phyloP scores from a whole-genome alignment of 2,329 filamentous ascomycete species.

The Akanthomyces uredinophilus region DNA sequence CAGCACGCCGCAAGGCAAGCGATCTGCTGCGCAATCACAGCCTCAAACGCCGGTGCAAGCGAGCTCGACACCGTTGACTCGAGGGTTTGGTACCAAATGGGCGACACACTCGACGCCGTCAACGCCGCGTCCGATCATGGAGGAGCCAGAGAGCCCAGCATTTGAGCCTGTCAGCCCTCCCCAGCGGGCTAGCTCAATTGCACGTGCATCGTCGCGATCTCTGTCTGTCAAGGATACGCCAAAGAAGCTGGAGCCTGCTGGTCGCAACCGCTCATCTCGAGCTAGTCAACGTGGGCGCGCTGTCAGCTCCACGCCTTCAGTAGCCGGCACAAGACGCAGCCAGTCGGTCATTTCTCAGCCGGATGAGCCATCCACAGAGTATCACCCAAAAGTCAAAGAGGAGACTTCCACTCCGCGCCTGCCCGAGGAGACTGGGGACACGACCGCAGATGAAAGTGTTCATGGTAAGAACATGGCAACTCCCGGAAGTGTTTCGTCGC shows the following conservation, averaged over 20 bases:
- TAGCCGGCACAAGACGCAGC: slow-evolving; percentile 34
- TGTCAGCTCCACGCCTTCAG: slow-evolving; percentile 32
- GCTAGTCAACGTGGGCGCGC: slow-evolving; percentile 31
- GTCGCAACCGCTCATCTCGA: slow-evolving; percentile 32
- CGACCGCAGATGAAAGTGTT: slow-evolving; percentile 49
- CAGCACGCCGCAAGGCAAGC: slow-evolving; percentile 29
- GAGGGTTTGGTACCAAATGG: slow-evolving; percentile 54
- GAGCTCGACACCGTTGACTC: slow-evolving; percentile 25
- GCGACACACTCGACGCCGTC: slow-evolving; percentile 51
- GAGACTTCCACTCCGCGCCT: slow-evolving; percentile 52
- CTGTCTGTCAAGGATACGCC: slow-evolving; percentile 16
- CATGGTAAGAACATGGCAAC: slow-evolving; percentile 34
- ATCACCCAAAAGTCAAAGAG: slow-evolving; percentile 46
- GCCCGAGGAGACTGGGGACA: slow-evolving; percentile 51
- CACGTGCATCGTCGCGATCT: slow-evolving; percentile 27
- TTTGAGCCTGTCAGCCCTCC: slow-evolving; percentile 57
- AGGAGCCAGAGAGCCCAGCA: slow-evolving; percentile 45
- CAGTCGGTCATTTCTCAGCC: slow-evolving; percentile 42
- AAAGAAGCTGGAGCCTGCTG: slow-evolving; percentile 17
- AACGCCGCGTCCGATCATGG: slow-evolving; percentile 42
- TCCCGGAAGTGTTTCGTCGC: slow-evolving; percentile 33
- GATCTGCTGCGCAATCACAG: slow-evolving; percentile 25
- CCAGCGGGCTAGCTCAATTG: slow-evolving; percentile 32
- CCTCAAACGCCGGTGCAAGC: slow-evolving; percentile 33
- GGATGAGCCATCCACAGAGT: slow-evolving; percentile 44